Evolutionary conservation across 148 eudicot genomes (phyloP), one percentile per base, ranked within the genome.

Genomic region (Chenopodium quinoa): DNA sequence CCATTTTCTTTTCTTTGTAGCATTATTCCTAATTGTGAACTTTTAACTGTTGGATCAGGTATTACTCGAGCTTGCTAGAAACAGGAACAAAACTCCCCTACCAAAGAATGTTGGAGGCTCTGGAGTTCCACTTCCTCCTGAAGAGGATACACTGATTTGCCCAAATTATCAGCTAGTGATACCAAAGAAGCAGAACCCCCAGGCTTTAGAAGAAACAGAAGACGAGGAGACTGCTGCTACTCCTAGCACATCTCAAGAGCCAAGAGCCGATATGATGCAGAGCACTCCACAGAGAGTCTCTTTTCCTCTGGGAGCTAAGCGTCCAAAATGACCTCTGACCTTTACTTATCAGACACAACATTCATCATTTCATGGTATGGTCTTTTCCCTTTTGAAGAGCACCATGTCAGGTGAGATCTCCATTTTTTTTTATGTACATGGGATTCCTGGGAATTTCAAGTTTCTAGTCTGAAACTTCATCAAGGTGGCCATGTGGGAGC

Each of bases 51-150:
- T 65, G 32, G 44, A 75, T 13, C 86, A 95, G 98, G 92, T 92
- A 25, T 86, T 93, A 75, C 85, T 93, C 82, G 98, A 93, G 86
- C 81, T 93, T 81, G 97, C 98, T 75, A 87, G 91, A 91, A 90
- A 85, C 84, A 85, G 93, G 82, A 95, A 95, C 80, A 95, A 92
- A 84, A 86, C 88, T 80, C 95, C 97, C 5, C 77, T 95, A 75
- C 98, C 98, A 37, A 91, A 88, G 75, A 82, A 90, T 27, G 70
- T 85, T 60, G 86, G 83, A 4, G 90, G 89, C 77, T 84, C 89
- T 23, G 94, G 94, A 62, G 87, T 92, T 75, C 88, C 93, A 8
- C 95, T 95, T 32, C 98, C 98, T 31, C 97, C 98, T 0, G 96
- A 92, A 81, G 88, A 92, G 63, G 97, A 95, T 79, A 94, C 97